These are phyloP conservation scores for Zygnema cylindricum DNA, from an alignment of 139 green algal genomes.

Conservation along the genomic window DNA sequence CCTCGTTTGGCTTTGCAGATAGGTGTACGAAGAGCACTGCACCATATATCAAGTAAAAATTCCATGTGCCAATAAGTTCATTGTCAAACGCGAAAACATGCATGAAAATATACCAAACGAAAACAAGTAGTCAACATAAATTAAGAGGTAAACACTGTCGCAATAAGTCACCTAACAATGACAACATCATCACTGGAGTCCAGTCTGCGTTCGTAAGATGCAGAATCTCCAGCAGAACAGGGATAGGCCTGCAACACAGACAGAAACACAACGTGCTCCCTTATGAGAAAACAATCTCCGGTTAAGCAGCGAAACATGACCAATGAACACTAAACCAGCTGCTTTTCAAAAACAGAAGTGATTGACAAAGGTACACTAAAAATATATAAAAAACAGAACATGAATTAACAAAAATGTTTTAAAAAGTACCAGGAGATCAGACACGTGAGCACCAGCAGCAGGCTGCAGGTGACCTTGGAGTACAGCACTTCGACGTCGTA, in stretches of 20 bases:
- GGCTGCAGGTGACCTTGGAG: constrained; percentile 63
- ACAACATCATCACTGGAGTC: constrained; percentile 58
- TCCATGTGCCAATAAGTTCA: not conserved
- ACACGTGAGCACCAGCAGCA: not conserved
- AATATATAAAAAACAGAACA: not conserved
- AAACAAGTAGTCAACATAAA: not conserved
- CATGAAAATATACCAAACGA: constrained; percentile 6
- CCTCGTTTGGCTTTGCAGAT: constrained; percentile 89
- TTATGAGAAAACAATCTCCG: not conserved
- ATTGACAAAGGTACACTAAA: not conserved
- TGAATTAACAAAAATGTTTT: not conserved
- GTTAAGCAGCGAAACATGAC: not conserved
- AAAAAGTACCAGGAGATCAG: constrained; percentile 8
- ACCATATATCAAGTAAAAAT: constrained; percentile 71
- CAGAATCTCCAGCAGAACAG: constrained; percentile 84
- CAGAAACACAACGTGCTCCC: not conserved
- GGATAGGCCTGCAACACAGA: constrained; percentile 61
- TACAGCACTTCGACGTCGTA: constrained; percentile 62
- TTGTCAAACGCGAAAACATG: not conserved
- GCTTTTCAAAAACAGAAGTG: not conserved
- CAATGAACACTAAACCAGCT: not conserved
- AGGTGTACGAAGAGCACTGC: constrained; percentile 81
- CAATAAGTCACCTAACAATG: constrained; percentile 57
- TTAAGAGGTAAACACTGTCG: not conserved
- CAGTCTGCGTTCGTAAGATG: constrained; percentile 74